Percentiles rank a stretch among this genome's conserved stretches.
Conservation (phyloP, 495 filamentous ascomycete species). For the Neurospora sp. region DNA sequence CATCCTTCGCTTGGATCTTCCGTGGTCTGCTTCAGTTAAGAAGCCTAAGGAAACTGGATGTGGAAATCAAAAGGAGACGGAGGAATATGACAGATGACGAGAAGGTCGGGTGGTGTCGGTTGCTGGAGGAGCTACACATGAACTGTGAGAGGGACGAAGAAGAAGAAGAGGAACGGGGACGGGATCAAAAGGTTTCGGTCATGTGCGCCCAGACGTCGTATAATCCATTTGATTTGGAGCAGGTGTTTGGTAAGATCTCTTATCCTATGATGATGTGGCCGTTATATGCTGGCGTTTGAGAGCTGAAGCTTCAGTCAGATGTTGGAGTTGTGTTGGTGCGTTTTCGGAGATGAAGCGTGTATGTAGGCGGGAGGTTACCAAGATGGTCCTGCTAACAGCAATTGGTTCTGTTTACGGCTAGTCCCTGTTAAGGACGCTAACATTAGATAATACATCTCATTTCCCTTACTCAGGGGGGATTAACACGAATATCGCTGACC, state of each 20-base stretch:
- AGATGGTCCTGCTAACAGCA: neutral
- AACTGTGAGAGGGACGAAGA: neutral
- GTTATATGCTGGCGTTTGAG: neutral
- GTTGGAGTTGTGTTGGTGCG: neutral
- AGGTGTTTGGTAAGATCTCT: neutral
- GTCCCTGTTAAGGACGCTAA: neutral
- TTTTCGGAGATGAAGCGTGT: neutral
- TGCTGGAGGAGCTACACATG: neutral
- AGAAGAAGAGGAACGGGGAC: neutral
- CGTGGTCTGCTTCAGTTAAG: neutral
- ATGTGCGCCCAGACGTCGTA: neutral
- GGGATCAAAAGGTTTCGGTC: neutral
- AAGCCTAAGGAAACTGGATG: constrained; percentile 11
- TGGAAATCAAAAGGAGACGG: constrained; percentile 1
- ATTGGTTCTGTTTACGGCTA: neutral
- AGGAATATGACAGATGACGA: neutral
- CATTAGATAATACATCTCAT: neutral
- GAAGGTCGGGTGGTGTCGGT: constrained; percentile 4
- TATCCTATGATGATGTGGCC: neutral
- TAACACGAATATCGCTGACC: neutral
- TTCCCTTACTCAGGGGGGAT: neutral
- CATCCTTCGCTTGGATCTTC: constrained; percentile 3
- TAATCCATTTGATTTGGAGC: neutral
- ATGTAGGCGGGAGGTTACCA: neutral
- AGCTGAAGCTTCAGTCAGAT: neutral